Conservation (phyloP, 2,329 filamentous ascomycete genomes). For the Cercospora brassicicola region DNA sequence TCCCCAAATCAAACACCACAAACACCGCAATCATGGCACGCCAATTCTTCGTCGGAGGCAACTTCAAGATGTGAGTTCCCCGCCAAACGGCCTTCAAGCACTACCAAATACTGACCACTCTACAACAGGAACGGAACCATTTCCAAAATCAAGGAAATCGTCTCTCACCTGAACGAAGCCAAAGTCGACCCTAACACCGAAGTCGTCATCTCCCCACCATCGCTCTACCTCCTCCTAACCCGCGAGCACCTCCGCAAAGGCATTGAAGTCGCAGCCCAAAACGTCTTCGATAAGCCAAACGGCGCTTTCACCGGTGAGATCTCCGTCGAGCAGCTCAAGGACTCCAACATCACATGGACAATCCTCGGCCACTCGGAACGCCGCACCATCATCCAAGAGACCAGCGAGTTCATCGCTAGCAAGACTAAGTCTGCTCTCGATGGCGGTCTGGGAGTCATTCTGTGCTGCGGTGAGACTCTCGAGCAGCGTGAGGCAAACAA, state of each 20-base stretch:
- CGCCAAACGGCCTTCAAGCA: constrained; percentile 10
- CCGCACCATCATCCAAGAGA: constrained; percentile 83
- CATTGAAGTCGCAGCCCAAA: constrained; percentile 88
- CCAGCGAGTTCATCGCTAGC: constrained; percentile 76
- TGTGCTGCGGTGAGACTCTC: constrained; percentile 95
- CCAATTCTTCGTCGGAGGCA: constrained; percentile 53
- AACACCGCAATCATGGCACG: constrained; percentile 41
- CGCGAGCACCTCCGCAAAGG: constrained; percentile 73
- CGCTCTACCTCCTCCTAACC: constrained; percentile 85
- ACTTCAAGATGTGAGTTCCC: constrained; percentile 91
- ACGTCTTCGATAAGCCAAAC: constrained; percentile 86
- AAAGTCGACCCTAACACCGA: constrained; percentile 78
- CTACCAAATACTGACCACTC: constrained; percentile 12
- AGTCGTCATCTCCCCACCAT: constrained; percentile 89
- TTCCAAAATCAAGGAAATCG: constrained; percentile 68
- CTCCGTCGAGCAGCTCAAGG: constrained; percentile 85
- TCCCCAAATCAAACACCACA: not conserved
- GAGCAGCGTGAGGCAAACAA: constrained; percentile 84
- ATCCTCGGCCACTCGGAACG: constrained; percentile 95
- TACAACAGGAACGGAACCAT: constrained; percentile 77
- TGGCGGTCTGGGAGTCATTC: constrained; percentile 84
- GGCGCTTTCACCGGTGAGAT: constrained; percentile 98
- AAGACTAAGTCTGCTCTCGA: constrained; percentile 95
- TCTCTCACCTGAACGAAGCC: constrained; percentile 83
- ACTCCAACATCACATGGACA: constrained; percentile 83